Conservation (phyloP, 2,329 filamentous ascomycete species). For the Capronia coronata region DNA sequence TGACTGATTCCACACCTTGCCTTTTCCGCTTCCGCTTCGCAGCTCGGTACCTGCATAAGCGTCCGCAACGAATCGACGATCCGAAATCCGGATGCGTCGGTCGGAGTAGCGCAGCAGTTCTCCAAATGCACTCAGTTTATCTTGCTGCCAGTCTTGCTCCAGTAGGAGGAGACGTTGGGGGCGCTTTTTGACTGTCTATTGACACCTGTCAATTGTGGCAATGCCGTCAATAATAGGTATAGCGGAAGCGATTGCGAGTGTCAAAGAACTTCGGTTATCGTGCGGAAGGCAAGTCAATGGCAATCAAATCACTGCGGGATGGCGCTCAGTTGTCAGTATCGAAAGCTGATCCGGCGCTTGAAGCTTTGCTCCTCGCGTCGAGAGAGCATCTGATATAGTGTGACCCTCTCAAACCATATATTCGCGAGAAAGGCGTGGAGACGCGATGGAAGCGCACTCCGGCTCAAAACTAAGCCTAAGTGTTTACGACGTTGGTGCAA, state of each 20-base stretch:
- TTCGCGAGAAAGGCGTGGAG: too few relatives aligned
- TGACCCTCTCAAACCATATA: too few relatives aligned
- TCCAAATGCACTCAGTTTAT: neutral
- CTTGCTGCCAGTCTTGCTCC: neutral
- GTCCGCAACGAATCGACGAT: neutral
- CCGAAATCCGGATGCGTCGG: too few relatives aligned
- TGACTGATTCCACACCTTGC: neutral
- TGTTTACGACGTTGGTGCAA: too few relatives aligned
- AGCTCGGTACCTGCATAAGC: slow-evolving; percentile 14
- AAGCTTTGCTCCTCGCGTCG: neutral
- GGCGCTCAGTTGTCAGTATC: neutral
- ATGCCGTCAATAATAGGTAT: neutral
- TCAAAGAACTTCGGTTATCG: slow-evolving; percentile 12
- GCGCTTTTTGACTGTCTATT: slow-evolving; percentile 7
- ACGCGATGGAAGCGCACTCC: too few relatives aligned
- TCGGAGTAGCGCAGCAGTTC: too few relatives aligned
- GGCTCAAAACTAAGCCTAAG: too few relatives aligned
- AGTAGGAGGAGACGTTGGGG: neutral
- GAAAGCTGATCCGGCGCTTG: neutral
- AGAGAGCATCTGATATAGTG: too few relatives aligned
- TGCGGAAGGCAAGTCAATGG: neutral
- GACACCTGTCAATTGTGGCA: slow-evolving; percentile 1
- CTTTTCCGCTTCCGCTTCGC: slow-evolving; percentile 4
- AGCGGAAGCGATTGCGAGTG: neutral
- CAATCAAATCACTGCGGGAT: neutral